Evolutionary conservation across 495 filamentous ascomycete species (phyloP).

Genomic region (Cenococcum geophilum): DNA sequence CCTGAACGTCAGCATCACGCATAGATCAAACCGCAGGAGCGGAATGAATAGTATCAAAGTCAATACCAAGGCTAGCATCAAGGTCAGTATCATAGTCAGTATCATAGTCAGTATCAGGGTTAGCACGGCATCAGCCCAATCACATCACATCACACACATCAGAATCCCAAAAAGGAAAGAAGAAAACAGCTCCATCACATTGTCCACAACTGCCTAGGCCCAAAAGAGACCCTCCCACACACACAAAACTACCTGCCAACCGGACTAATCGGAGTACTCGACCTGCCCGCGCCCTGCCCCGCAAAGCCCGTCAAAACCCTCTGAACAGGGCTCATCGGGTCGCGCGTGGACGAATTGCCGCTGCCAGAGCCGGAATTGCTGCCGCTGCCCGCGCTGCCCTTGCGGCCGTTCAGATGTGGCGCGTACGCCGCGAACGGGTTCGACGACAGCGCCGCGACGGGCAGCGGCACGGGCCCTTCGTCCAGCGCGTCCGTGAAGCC

Average conservation of each 20-base stretch:
- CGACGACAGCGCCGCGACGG: not conserved
- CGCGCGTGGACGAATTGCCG: slow-evolving; percentile 27
- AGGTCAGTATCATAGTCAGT: too few species aligned
- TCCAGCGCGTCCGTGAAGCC: slow-evolving; percentile 55
- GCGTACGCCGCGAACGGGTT: slow-evolving; percentile 9
- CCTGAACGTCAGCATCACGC: too few species aligned
- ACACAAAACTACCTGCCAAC: slow-evolving; percentile 8
- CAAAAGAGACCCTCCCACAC: too few species aligned
- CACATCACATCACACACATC: slow-evolving; percentile 3
- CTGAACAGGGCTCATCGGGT: slow-evolving; percentile 29
- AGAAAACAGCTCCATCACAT: slow-evolving; percentile 12
- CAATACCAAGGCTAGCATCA: too few species aligned
- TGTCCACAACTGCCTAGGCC: slow-evolving; percentile 6
- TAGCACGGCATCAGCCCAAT: not conserved
- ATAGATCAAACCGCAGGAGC: too few species aligned
- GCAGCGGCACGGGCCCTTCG: slow-evolving; percentile 19
- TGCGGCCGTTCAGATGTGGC: slow-evolving; percentile 17
- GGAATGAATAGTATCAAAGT: too few species aligned
- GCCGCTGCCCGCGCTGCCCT: slow-evolving; percentile 29
- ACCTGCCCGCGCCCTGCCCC: slow-evolving; percentile 14
- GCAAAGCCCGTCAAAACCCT: slow-evolving; percentile 21
- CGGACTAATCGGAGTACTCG: slow-evolving; percentile 2
- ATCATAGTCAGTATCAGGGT: too few species aligned
- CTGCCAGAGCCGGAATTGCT: slow-evolving; percentile 9
- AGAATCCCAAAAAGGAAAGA: not conserved